Base-by-base conservation (phyloP, 2,329 filamentous ascomycete species). In the Sarocladium kiliense region DNA sequence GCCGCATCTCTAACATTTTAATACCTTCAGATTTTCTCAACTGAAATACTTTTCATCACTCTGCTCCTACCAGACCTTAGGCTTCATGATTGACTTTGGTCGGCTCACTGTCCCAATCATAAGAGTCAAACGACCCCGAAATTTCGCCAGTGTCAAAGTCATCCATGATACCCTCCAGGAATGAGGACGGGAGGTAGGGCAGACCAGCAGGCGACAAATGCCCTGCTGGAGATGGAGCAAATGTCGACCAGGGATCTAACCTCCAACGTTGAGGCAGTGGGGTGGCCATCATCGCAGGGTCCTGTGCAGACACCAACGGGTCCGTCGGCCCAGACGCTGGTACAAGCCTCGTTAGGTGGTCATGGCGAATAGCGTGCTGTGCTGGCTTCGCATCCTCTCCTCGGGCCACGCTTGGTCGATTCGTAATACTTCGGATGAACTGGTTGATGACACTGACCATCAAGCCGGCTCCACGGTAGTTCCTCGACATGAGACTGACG, bases 401-500 rank as follows among this genome's bases (percentile, higher is more conserved):
- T 26, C n/a, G 7, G 9, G 42, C 9, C 10, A 21, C 23, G 41
- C 41, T 25, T 18, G 23, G 3, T 10, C 16, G 23, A 4, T 49
- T 44, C 14, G 55, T 30, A 1, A 42, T 25, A 19, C 54, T 51
- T 3, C 56, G 54, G 25, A 58, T 55, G 47, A 58, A 58, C 39
- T 54, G 56, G 39, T 55, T 54, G 16, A 58, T 51, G 6, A 55
- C 26, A n/a, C 37, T 55, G 11, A 53, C 53, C 56, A 55, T 58
- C 11, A 42, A 23, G 19, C 32, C 56, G 9, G 56, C 56, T 2
- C 54, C 54, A 19, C 53, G 54, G 54, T 58, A 58, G 39, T 55
- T 58, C 18, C 25, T 42, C 10, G 56, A 45, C 56, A 58, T 58
- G 39, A 53, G 25, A 23, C 39, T 39, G 12, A 58, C 41, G 5